Evolutionary conservation across 2,329 filamentous ascomycete genomes (phyloP).

Genomic region (Dothiorella sarmentorum): DNA sequence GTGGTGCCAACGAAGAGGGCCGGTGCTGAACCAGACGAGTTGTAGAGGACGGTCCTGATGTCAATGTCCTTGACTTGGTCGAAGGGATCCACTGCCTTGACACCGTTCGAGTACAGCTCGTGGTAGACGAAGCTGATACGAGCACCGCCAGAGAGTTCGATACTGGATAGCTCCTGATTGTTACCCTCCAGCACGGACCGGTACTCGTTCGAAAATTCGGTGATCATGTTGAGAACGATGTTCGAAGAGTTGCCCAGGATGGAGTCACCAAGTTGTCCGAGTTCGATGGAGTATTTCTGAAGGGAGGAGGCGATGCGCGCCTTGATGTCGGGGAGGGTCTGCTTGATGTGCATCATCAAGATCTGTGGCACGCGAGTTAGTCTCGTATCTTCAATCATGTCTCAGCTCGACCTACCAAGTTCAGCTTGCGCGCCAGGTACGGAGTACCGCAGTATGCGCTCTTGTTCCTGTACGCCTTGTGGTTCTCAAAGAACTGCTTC

Average conservation of each 20-base stretch:
- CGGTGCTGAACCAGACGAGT: constrained; percentile 96
- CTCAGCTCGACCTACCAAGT: constrained; percentile 56
- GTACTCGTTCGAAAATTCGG: constrained; percentile 97
- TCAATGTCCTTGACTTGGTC: constrained; percentile 97
- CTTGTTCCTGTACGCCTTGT: constrained; percentile 98
- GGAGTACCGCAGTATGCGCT: constrained; percentile 97
- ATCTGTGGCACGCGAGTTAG: constrained; percentile 54
- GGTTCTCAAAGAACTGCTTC: constrained; percentile 96
- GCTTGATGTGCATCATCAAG: constrained; percentile 99
- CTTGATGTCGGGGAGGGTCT: constrained; percentile 98
- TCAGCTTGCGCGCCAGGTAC: constrained; percentile 93
- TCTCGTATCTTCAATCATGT: not conserved
- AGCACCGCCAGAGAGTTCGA: constrained; percentile 91
- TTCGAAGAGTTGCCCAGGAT: constrained; percentile 95
- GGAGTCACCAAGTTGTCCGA: constrained; percentile 81
- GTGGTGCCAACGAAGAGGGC: constrained; percentile 96
- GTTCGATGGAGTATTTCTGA: constrained; percentile 83
- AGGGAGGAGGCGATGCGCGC: constrained; percentile 90
- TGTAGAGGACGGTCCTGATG: constrained; percentile 95
- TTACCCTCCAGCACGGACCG: constrained; percentile 93
- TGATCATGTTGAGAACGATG: constrained; percentile 97
- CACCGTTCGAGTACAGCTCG: constrained; percentile 93
- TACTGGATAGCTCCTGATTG: constrained; percentile 91
- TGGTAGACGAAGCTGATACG: constrained; percentile 99
- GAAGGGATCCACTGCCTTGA: constrained; percentile 97